Base-by-base conservation (phyloP, 352 stramenopile species). In the Phytophthora melonis region DNA sequence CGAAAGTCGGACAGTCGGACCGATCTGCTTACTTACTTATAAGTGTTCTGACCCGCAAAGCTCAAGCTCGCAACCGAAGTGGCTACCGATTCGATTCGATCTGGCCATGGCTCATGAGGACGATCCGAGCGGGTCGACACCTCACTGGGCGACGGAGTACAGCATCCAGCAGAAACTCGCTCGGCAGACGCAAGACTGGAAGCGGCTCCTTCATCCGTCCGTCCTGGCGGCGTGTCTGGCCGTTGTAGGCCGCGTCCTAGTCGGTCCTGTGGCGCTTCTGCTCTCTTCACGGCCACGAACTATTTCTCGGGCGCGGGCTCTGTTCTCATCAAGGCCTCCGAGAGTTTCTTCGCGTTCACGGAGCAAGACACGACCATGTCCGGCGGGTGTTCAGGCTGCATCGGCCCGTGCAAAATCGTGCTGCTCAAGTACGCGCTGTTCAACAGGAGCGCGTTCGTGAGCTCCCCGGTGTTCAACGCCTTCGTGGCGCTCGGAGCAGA, bases 401-500 rank as follows among this genome's bases (percentile, higher is more conserved):
- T 68, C 36, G 60, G 50, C 21, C 52, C 58, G 5, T 74, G 66
- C 54, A 68, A 68, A 47, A 74, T 69, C n/a, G 50, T 52, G 10
- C 32, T 74, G 21, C 58, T 74, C 39, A 74, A 74, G 66, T 74
- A 69, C 53, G 21, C 47, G 8, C 27, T 66, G 21, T 75, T 75
- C 56, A 63, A 69, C 19, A 36, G 55, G 14, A 66, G 34, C 3
- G 58, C 47, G 7, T 54, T 75, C 47, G 43, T 64, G 1, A 75
- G 60, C 25, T 55, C 63, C 9, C 68, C 68, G 21, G 39, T 57
- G 5, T 75, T 67, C 41, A 70, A 70, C 25, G 62, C 49, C 3
- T 66, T 75, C 21, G 63, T 58, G 1, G 65, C 47, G 1, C 25
- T 62, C 3, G 34, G 49, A 13, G 34, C 54, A 14, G 43, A 10